Evolutionary conservation across 176 grass and related monocot genomes (phyloP), one percentile per base, ranked within the genome.

Genomic region (Secale cereale): DNA sequence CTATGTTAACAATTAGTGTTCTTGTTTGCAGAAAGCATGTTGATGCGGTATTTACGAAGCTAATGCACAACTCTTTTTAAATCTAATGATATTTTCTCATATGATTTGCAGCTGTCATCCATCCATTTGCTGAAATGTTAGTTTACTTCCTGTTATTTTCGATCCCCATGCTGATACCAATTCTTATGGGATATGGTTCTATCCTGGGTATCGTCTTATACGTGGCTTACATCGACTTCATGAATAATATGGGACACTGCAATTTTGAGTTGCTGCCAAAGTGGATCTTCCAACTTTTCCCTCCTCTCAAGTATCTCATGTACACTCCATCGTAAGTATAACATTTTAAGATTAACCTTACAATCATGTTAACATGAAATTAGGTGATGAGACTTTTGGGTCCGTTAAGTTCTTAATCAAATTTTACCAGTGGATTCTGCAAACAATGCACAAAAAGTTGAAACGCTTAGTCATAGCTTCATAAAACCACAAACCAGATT

Each of bases 221-320:
- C 54, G 30, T 94, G 8, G 22, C 30, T 22, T 98, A 91, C 63
- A 79, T 93, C n/a, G 92, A 98, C 63, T 95, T 95, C 84, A 98
- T 98, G 95, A 98, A 95, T 84, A 98, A 98, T 78, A 90, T 98
- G 92, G 95, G 95, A 0, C 95, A 98, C 65, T 95, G 92, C 85
- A 98, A 98, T 40, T 94, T 98, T 74, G 95, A 98, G 76, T n/a
- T 98, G 56, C 81, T 98, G 23, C 95, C 95, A 12, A 93, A 88
- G 63, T 94, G 87, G 92, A 79, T 94, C 6, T 97, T 98, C 67
- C 50, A 68, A 45, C 82, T 29, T 70, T 94, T 94, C 65, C 92
- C 95, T 14, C 92, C 87, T 85, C 95, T 95, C 41, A 98, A 98
- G 85, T 95, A 95, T 81, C 91, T 98, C 70, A 93, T 98, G 91